These are phyloP conservation scores for Isabelozyma pseudorhagii DNA, from an alignment of 805 yeast species.

Conservation along the genomic window DNA sequence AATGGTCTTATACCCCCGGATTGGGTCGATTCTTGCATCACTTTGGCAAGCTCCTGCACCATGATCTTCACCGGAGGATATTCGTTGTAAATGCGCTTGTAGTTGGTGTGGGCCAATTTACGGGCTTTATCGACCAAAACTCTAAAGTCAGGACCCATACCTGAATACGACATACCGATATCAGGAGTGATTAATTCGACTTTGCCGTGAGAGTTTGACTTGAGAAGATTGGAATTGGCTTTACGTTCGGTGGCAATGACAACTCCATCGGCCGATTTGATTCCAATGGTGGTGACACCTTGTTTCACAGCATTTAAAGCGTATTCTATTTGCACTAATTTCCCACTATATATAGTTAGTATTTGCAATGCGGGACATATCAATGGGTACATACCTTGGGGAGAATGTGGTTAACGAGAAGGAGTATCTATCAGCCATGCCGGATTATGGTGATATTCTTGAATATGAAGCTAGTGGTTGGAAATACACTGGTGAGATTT, in stretches of 20 bases:
- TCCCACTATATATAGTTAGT: conserved; percentile 62
- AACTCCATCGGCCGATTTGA: conserved; percentile 90
- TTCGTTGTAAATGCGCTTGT: conserved; percentile 91
- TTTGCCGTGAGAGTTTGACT: conserved; percentile 71
- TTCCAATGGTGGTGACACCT: conserved; percentile 96
- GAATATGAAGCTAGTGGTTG: neutral
- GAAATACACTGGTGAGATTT: neutral
- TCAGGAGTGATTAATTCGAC: conserved; percentile 87
- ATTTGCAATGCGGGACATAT: neutral
- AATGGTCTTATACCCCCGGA: conserved; percentile 99
- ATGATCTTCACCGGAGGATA: conserved; percentile 94
- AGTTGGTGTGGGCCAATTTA: conserved; percentile 86
- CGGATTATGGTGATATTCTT: neutral
- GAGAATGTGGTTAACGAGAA: conserved; percentile 96
- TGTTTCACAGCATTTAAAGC: conserved; percentile 96
- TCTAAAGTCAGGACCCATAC: conserved; percentile 99
- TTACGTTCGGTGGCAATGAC: conserved; percentile 97
- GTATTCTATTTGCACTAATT: conserved; percentile 95
- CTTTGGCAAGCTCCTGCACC: conserved; percentile 91
- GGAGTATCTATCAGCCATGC: conserved; percentile 97
- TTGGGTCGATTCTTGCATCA: conserved; percentile 98
- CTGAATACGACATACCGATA: conserved; percentile 94
- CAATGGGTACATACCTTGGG: conserved; percentile 67
- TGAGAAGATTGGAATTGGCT: conserved; percentile 72
- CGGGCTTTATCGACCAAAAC: conserved; percentile 92